phyloP scores from a whole-genome alignment of 768 basidiomycete species.

The Termitomyces sp. region DNA sequence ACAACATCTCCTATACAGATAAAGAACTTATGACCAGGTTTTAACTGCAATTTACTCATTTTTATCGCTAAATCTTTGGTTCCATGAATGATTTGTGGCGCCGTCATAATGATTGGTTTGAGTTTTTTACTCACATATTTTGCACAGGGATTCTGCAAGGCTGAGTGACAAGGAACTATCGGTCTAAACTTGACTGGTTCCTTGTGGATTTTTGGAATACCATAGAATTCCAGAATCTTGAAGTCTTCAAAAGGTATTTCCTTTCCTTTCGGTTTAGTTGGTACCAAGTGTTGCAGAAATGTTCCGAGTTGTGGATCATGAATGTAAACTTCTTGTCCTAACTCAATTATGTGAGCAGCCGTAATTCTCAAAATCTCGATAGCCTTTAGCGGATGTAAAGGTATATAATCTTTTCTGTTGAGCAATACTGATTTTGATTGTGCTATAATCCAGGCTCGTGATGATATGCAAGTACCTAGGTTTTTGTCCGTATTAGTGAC shows the following conservation, averaged over 20 bases:
- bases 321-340: not conserved
- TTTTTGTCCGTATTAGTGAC: not conserved
- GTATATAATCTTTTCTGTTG: not conserved
- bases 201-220: not conserved
- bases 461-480: not conserved
- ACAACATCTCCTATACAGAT: not conserved
- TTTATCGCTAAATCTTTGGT: not conserved
- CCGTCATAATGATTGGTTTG: too few species aligned
- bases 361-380: not conserved
- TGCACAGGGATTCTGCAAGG: not conserved
- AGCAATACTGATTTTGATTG: not conserved
- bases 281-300: not conserved
- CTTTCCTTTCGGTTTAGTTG: not conserved
- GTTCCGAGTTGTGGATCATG: not conserved
- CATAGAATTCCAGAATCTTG: not conserved
- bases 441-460: not conserved
- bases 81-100: not conserved
- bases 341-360: not conserved
- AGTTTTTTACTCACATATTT: too few species aligned
- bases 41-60: not conserved
- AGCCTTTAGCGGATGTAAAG: not conserved
- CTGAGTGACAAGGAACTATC: not conserved
- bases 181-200: not conserved
- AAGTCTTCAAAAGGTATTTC: not conserved
- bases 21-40: not conserved